A percentile compares a stretch with the other conserved stretches of the same genome.
Conservation (phyloP, 371 early-diverging fungal genomes). For the Apophysomyces ossiformis region DNA sequence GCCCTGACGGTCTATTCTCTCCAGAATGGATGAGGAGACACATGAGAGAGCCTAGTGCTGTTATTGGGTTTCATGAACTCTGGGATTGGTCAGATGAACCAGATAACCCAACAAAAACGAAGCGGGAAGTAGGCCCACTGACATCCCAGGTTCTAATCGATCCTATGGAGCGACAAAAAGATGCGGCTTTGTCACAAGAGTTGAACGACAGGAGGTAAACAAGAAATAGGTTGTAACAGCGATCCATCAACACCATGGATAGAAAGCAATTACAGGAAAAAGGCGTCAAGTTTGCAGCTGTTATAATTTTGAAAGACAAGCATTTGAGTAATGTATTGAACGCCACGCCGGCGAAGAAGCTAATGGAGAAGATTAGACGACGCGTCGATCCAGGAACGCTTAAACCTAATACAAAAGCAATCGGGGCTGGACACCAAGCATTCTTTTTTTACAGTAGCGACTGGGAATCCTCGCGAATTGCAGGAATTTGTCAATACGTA, state of each 20-base stretch:
- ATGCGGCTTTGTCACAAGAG: constrained; percentile 61
- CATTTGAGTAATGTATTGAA: constrained; percentile 21
- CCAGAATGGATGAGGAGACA: constrained; percentile 76
- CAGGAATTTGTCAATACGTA: constrained; percentile 75
- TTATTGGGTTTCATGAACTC: constrained; percentile 73
- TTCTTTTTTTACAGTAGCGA: constrained; percentile 68
- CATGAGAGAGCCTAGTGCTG: constrained; percentile 64
- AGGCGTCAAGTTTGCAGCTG: constrained; percentile 75
- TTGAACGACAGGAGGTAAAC: constrained; percentile 69
- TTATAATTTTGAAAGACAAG: constrained; percentile 61
- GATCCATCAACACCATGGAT: not conserved
- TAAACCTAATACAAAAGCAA: constrained; percentile 63
- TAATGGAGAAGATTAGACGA: constrained; percentile 49
- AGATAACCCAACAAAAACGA: constrained; percentile 28
- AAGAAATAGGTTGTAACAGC: not conserved
- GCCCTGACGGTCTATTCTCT: constrained; percentile 84
- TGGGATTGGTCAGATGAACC: constrained; percentile 54
- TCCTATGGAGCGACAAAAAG: constrained; percentile 65
- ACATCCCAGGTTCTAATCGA: constrained; percentile 54
- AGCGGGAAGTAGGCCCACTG: constrained; percentile 60
- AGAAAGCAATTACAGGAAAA: constrained; percentile 72
- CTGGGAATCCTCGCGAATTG: constrained; percentile 53
- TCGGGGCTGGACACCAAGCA: constrained; percentile 67
- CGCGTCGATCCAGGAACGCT: constrained; percentile 67
- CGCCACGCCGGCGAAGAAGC: constrained; percentile 42